phyloP scores from a whole-genome alignment of 257 asterid species.

The Handroanthus guayacan region DNA sequence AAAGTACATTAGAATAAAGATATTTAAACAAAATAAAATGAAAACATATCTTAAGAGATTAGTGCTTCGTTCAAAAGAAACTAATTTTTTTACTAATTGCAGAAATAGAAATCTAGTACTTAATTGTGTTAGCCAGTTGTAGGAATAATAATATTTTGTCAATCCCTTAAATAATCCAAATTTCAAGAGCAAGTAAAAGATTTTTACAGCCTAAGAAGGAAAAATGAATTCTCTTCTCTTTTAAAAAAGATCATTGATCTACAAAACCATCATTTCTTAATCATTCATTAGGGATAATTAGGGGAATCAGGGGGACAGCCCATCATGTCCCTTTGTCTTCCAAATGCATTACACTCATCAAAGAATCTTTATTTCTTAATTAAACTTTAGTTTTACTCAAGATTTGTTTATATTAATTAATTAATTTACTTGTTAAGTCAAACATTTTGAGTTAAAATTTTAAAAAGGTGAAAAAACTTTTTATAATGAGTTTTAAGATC shows the following conservation, averaged over 20 bases:
- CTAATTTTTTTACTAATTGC: not conserved
- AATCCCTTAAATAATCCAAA: not conserved
- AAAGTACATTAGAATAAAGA: too few species aligned
- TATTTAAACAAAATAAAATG: too few species aligned
- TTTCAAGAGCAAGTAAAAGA: not conserved
- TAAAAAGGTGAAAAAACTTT: not conserved
- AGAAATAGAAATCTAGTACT: not conserved
- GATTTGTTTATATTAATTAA: not conserved
- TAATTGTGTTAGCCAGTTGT: conserved; percentile 47
- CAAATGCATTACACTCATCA: conserved; percentile 9
- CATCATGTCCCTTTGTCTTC: conserved; percentile 32
- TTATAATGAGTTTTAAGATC: too few species aligned
- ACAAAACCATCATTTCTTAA: conserved; percentile 32
- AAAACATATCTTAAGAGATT: too few species aligned
- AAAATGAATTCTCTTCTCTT: conserved; percentile 9
- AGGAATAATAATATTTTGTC: not conserved
- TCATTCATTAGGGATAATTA: not conserved
- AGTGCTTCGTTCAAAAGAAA: too few species aligned
- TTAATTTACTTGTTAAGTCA: not conserved
- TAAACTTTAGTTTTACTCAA: conserved; percentile 24
- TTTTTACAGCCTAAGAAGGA: not conserved
- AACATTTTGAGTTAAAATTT: not conserved
- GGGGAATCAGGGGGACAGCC: conserved; percentile 46
- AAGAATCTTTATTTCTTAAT: not conserved
- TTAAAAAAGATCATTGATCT: conserved; percentile 20